Base-by-base conservation (phyloP, 495 filamentous ascomycete genomes). In the Neurospora hispaniola region DNA sequence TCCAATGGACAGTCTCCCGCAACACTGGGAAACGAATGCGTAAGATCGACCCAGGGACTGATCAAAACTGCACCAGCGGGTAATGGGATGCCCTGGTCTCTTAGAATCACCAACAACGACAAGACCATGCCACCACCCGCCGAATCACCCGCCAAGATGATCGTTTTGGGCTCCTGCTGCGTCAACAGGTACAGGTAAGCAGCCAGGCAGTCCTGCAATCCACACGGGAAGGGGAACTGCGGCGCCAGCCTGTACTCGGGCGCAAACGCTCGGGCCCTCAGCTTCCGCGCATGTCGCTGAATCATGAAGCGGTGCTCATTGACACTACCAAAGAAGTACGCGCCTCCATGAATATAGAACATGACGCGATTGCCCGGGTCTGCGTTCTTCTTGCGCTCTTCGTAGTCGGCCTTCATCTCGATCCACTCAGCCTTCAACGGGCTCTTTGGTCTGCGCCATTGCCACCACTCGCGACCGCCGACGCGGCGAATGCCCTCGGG, bases 281-380 rank as follows among this genome's bases (percentile, higher is more conserved):
- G 83, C 83, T 98, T 98, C 72, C 96, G 87, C 71, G 95, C 95
- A 87, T 98, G 93, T 48, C 95, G 86, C 82, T 98, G 95, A 85
- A 98, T 89, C 84, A 97, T 94, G 81, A 97, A 97, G 27, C 95
- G 90, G 84, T 98, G 95, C 78, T 95, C 94, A 78, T 98, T 94
- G 31, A 97, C 89, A 76, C 93, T 96, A 2, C 95, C 95, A 77
- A 98, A 98, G 78, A 81, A 86, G 70, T 87, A 89, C 48, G 82
- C 84, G 41, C 88, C 88, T 5, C 95, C 95, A 78, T 98, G 95
- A 10, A 98, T 87, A 81, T 98, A 98, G 35, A 98, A 84, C 91
- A 98, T 97, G 35, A 96, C 90, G 39, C 93, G 88, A 75, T 90
- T 92, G 9, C 86, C 85, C 40, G 86, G 81, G 69, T 87, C 86